phyloP scores from a whole-genome alignment of 1,284 basidiomycete genomes.

The Psilocybe mexicana region DNA sequence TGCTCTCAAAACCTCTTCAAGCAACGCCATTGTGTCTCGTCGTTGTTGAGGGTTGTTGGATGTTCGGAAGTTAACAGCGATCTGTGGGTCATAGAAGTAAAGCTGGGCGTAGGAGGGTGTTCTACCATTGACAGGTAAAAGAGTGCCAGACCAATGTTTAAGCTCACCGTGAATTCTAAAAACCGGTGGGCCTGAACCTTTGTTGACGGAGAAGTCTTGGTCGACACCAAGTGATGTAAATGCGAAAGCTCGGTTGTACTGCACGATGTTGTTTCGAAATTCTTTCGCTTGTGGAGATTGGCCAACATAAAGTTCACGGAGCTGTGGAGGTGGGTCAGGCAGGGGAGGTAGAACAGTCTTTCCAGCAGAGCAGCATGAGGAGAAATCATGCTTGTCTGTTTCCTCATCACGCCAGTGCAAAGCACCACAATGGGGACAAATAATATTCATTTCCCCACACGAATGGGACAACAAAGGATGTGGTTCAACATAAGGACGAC shows the following conservation, averaged over 20 bases:
- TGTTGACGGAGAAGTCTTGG: slow-evolving; percentile 30
- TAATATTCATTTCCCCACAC: slow-evolving; percentile 21
- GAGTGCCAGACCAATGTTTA: slow-evolving; percentile 33
- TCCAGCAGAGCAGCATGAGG: slow-evolving; percentile 17
- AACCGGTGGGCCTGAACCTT: slow-evolving; percentile 27
- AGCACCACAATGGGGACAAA: slow-evolving; percentile 21
- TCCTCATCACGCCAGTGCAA: slow-evolving; percentile 24
- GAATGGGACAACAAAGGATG: slow-evolving; percentile 5
- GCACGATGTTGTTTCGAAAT: slow-evolving; percentile 20
- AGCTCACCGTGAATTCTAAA: slow-evolving; percentile 41
- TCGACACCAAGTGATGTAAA: slow-evolving; percentile 41
- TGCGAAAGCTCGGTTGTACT: slow-evolving; percentile 41
- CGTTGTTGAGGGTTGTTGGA: slow-evolving; percentile 26
- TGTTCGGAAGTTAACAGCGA: slow-evolving; percentile 25
- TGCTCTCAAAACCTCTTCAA: slow-evolving; percentile 29
- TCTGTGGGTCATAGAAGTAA: slow-evolving; percentile 28
- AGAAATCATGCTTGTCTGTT: slow-evolving; percentile 7
- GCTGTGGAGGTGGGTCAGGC: slow-evolving; percentile 7
- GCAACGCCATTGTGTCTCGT: slow-evolving; percentile 19
- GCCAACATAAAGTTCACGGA: not conserved
- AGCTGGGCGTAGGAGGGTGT: slow-evolving; percentile 22
- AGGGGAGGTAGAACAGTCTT: slow-evolving; percentile 16
- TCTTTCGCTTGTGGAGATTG: not conserved
- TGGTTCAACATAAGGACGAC: slow-evolving; percentile 13
- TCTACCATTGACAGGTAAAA: slow-evolving; percentile 26